Evolutionary conservation across 306 rosid genomes (phyloP).

Genomic region (Ammopiptanthus mongolicus): DNA sequence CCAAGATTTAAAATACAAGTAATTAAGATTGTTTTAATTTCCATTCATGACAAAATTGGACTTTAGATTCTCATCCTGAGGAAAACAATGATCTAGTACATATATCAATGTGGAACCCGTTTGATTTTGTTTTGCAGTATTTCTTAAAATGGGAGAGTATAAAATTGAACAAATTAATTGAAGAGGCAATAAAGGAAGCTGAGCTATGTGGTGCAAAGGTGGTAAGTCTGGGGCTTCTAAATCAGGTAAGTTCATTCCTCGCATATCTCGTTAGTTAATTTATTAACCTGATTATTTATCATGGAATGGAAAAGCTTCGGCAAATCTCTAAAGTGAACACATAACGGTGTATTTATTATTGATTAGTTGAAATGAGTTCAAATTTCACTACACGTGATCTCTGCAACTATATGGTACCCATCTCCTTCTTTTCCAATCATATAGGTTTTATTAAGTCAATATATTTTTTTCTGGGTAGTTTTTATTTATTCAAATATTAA

Average conservation of each 20-base stretch:
- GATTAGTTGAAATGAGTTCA: too few relatives aligned
- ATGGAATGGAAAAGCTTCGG: too few relatives aligned
- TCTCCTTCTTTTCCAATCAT: too few relatives aligned
- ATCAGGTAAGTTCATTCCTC: constrained; percentile 20
- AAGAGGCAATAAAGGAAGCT: constrained; percentile 18
- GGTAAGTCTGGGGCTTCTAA: constrained; percentile 14
- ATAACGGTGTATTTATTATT: too few relatives aligned
- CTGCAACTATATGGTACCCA: too few relatives aligned
- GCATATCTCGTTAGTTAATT: not conserved
- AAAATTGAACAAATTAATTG: not conserved
- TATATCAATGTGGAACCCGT: not conserved
- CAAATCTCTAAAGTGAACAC: too few relatives aligned
- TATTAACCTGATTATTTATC: not conserved
- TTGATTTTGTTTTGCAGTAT: not conserved
- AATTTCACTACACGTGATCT: too few relatives aligned
- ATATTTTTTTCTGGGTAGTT: too few relatives aligned
- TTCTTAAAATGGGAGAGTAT: not conserved
- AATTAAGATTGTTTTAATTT: not conserved
- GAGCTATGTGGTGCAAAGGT: constrained; percentile 15
- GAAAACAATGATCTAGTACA: not conserved
- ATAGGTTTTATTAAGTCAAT: too few relatives aligned
- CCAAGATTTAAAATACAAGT: constrained; percentile 44
- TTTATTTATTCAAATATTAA: too few relatives aligned
- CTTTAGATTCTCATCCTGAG: not conserved
- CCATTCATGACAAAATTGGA: not conserved